These are phyloP conservation scores for Chimonanthus praecox DNA, from an alignment of 164 flowering plant species.

Conservation along the genomic window DNA sequence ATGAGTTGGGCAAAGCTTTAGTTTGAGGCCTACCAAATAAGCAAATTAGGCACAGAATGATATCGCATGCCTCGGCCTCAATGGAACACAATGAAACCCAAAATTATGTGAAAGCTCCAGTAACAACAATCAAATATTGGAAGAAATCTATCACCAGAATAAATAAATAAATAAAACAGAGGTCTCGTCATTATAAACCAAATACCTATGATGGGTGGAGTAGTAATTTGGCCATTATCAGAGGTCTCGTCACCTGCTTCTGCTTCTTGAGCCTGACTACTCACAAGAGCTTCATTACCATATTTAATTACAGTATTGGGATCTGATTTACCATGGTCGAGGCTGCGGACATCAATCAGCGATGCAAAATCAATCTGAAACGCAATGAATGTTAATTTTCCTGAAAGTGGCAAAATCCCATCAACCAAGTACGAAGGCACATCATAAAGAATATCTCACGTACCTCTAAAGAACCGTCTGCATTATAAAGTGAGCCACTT, in stretches of 20 bases:
- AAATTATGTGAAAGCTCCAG: neutral
- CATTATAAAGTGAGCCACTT: slow-evolving; percentile 51
- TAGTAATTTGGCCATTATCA: slow-evolving; percentile 11
- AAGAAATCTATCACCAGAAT: neutral
- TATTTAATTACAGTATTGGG: slow-evolving; percentile 7
- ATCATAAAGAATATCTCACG: neutral
- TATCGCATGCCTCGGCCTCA: neutral
- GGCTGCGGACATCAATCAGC: slow-evolving; percentile 59
- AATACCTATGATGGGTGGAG: slow-evolving; percentile 31
- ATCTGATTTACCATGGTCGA: slow-evolving; percentile 27
- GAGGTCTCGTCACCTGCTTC: slow-evolving; percentile 3
- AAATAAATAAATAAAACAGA: neutral
- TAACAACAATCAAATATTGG: neutral
- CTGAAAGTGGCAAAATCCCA: neutral
- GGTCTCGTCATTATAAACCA: neutral
- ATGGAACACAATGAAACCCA: neutral
- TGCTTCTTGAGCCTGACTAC: slow-evolving; percentile 18
- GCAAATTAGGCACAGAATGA: neutral
- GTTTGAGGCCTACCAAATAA: too few species aligned
- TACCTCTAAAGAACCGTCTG: slow-evolving; percentile 95
- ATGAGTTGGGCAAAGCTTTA: too few species aligned
- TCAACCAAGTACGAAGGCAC: neutral
- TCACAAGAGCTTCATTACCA: slow-evolving; percentile 12
- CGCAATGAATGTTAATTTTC: slow-evolving; percentile 7
- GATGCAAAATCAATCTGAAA: slow-evolving; percentile 64